These are phyloP conservation scores for Microcos paniculata DNA, from an alignment of 345 rosid species.

Conservation along the genomic window DNA sequence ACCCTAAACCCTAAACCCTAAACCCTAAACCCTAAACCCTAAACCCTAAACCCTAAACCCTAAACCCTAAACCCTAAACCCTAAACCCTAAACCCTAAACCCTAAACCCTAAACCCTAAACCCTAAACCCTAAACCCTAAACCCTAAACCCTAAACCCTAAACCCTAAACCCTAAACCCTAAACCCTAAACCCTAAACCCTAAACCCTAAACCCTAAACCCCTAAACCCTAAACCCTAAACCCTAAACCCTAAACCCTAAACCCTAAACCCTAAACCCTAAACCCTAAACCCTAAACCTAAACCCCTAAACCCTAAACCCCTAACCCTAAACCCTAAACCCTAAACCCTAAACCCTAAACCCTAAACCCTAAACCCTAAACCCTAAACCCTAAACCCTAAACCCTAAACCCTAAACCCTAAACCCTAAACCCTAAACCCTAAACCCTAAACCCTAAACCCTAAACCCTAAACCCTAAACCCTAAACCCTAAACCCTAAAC, in stretches of 20 bases:
- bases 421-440: slow-evolving; percentile 21
- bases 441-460: slow-evolving; percentile 14
- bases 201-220: too few relatives aligned
- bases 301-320: slow-evolving; percentile 20
- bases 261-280: slow-evolving; percentile 23
- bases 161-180: slow-evolving; percentile 17
- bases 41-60: slow-evolving; percentile 23
- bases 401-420: slow-evolving; percentile 24
- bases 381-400: slow-evolving; percentile 1
- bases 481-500: slow-evolving; percentile 30
- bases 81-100: slow-evolving; percentile 21
- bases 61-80: slow-evolving; percentile 22
- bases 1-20: slow-evolving; percentile 18
- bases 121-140: slow-evolving; percentile 11
- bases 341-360: slow-evolving; percentile 16
- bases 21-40: slow-evolving; percentile 18
- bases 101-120: slow-evolving; percentile 24
- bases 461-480: slow-evolving; percentile 22
- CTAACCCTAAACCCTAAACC: slow-evolving; percentile 22
- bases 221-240: slow-evolving; percentile 22
- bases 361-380: neutral
- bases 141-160: slow-evolving; percentile 12
- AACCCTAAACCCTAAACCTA: slow-evolving; percentile 17
- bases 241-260: slow-evolving; percentile 18
- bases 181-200: slow-evolving; percentile 21